These are phyloP conservation scores for Catharanthus roseus DNA, from an alignment of 257 asterid species.

Conservation along the genomic window DNA sequence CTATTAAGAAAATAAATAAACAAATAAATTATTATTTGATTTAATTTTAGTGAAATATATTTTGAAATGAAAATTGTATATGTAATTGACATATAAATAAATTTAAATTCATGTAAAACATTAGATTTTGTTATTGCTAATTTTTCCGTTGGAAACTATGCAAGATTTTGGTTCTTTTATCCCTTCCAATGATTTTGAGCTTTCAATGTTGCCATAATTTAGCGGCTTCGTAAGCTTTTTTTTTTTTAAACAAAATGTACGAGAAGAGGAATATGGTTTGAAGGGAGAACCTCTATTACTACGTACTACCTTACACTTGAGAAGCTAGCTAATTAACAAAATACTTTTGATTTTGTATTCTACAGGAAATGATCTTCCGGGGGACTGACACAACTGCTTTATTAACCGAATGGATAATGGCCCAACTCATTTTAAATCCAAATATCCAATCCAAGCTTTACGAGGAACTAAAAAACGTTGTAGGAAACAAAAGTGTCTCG, in stretches of 20 bases:
- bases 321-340: no score
- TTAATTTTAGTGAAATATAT: no score
- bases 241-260: no score
- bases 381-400: slow-evolving; percentile 55
- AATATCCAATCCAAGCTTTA: slow-evolving; percentile 28
- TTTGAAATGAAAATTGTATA: no score
- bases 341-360: background rate
- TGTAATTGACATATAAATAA: no score
- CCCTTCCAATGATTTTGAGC: background rate
- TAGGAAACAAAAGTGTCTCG: slow-evolving; percentile 12
- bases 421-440: slow-evolving; percentile 40
- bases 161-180: background rate
- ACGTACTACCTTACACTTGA: no score
- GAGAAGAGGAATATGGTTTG: no score
- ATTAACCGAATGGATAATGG: slow-evolving; percentile 53
- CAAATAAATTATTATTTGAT: no score
- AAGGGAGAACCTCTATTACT: no score
- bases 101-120: no score
- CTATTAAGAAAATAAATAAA: no score
- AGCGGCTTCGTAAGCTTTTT: no score
- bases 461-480: slow-evolving; percentile 20
- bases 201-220: background rate
- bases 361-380: slow-evolving; percentile 52
- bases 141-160: background rate
- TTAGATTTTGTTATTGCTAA: background rate